Evolutionary conservation across 371 early-diverging fungal genomes (phyloP).

Genomic region (Actinomortierella wolfii): DNA sequence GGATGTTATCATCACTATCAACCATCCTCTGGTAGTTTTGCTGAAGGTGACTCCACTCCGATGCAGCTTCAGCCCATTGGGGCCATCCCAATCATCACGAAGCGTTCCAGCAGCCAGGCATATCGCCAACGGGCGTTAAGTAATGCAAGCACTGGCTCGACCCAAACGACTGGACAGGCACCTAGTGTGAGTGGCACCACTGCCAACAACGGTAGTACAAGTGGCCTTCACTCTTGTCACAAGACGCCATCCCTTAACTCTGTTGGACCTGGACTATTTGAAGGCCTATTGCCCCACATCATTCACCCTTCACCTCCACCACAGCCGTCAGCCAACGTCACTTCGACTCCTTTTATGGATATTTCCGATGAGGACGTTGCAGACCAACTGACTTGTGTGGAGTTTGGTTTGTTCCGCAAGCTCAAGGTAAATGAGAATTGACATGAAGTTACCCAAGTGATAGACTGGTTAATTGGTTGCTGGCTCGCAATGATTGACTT

Average conservation of each 20-base stretch:
- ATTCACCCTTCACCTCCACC: conserved; percentile 4
- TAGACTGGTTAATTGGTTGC: too few relatives aligned
- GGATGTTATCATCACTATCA: conserved; percentile 7
- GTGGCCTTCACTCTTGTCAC: too few relatives aligned
- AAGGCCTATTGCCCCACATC: not conserved
- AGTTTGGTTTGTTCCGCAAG: conserved; percentile 56
- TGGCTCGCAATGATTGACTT: too few relatives aligned
- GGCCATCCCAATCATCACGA: conserved; percentile 20
- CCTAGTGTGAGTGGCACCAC: too few relatives aligned
- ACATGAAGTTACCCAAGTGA: not conserved
- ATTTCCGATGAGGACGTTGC: conserved; percentile 55
- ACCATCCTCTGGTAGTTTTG: conserved; percentile 2
- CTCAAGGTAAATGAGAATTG: conserved; percentile 46
- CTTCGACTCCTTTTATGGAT: conserved; percentile 47
- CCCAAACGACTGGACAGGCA: not conserved
- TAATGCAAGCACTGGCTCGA: not conserved
- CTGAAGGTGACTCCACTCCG: conserved; percentile 19
- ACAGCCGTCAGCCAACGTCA: conserved; percentile 8
- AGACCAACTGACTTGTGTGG: conserved; percentile 69
- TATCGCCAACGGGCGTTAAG: conserved; percentile 19
- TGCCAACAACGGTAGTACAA: too few relatives aligned
- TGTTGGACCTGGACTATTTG: too few relatives aligned
- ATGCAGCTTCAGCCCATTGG: conserved; percentile 17
- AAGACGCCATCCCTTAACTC: too few relatives aligned
- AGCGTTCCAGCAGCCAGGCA: conserved; percentile 34